Base-by-base conservation (phyloP, 768 basidiomycete genomes). In the Tricholomella constricta region DNA sequence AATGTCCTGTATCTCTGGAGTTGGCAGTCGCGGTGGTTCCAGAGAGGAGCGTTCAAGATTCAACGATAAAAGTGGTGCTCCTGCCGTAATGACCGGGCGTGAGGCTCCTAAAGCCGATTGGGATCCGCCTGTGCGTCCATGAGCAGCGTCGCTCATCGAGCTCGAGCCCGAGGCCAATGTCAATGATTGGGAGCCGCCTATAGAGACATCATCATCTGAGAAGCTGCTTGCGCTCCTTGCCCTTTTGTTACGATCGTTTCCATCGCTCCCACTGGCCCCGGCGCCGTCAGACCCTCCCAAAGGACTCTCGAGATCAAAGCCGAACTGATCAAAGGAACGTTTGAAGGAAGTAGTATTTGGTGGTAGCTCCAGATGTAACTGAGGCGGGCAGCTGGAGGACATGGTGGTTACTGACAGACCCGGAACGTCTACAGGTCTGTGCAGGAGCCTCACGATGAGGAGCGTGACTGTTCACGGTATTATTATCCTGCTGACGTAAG, bases 291-390 rank as follows among this genome's bases (percentile, higher is more conserved):
- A 47, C 36, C 61, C 60, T 42, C 60, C 63, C 8, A 50, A 48
- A 38, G 80, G 78, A 52, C 77, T 77, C 17, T 79, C 79, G 38
- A 83, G 68, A 69, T 84, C 81, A 54, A 81, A 79, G 26, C 79
- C 80, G 56, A 79, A 82, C 60, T 83, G 75, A 49, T 81, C 74
- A 63, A 84, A 84, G 12, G 82, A 80, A 41, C 82, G 76, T 60
- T 84, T 84, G 71, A 84, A 84, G 15, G 80, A 81, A 0, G 79
- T 78, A 2, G 79, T 73, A 49, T 65, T 74, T 1, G 76, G 59
- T n/a, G 79, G 75, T 7, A 83, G 66, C n/a, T 77, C 70, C 14
- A 84, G 75, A 34, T 79, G 78, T 2, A 83, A 71, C 54, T 82
- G 81, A 6, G 81, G 81, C 25, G 81, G 77, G 58, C 72, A 74